phyloP scores from a whole-genome alignment of 306 rosid genomes.

The Sesbania bispinosa region DNA sequence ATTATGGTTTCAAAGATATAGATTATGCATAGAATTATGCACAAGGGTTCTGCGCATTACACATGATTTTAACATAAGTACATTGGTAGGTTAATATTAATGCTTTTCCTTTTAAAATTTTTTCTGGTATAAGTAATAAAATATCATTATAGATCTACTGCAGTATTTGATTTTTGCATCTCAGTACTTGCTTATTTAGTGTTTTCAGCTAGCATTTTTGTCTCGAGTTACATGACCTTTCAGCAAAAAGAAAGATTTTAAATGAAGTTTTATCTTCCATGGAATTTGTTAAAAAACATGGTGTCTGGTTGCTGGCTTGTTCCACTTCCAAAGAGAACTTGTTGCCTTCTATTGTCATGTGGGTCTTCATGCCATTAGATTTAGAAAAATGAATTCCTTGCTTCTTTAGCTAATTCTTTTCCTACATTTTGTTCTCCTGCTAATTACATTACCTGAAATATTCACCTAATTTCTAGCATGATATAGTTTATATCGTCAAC shows the following conservation, averaged over 20 bases:
- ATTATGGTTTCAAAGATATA: too few species aligned
- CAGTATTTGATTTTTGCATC: not conserved
- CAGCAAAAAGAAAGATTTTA: not conserved
- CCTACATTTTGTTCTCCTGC: not conserved
- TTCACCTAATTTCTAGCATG: not conserved
- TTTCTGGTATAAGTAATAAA: not conserved
- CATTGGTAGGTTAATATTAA: too few species aligned
- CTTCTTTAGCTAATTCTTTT: not conserved
- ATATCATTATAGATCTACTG: not conserved
- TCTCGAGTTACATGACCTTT: not conserved
- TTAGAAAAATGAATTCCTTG: not conserved
- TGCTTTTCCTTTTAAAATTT: not conserved
- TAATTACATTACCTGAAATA: not conserved
- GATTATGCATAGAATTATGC: too few species aligned
- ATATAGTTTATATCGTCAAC: not conserved
- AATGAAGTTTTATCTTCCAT: not conserved
- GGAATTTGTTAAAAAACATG: not conserved
- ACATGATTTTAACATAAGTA: too few species aligned
- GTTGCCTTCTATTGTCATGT: not conserved
- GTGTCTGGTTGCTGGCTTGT: constrained; percentile 9
- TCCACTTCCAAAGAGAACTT: not conserved
- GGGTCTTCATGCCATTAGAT: not conserved
- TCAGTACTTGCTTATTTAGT: not conserved
- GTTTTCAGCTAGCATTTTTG: not conserved
- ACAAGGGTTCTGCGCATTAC: too few species aligned